phyloP scores from a whole-genome alignment of 306 rosid genomes.

The Vachellia collinsii region DNA sequence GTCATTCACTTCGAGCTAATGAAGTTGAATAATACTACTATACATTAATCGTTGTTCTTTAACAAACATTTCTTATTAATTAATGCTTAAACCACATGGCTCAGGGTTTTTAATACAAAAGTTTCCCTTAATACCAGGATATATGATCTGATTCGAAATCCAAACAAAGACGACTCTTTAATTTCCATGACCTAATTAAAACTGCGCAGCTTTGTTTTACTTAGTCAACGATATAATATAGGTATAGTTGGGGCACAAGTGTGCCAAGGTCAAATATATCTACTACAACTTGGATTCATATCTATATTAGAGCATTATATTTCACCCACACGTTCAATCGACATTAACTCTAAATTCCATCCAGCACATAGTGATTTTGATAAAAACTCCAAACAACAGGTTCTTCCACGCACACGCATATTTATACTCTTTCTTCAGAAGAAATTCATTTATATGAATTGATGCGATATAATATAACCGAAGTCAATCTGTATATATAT shows the following conservation, averaged over 20 bases:
- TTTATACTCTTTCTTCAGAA: background rate
- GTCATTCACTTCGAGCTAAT: background rate
- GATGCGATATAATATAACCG: background rate
- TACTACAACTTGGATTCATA: background rate
- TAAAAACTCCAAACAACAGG: background rate
- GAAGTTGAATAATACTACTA: background rate
- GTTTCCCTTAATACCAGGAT: background rate
- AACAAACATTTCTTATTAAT: background rate
- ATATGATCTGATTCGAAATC: background rate
- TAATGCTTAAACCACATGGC: background rate
- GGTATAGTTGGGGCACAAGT: background rate
- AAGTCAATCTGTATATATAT: background rate
- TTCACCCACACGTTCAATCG: background rate
- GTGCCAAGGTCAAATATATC: slow-evolving; percentile 21
- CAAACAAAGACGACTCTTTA: slow-evolving; percentile 1
- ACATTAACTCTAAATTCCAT: background rate
- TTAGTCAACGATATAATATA: slow-evolving; percentile 20
- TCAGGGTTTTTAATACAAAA: background rate
- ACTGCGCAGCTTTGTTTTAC: slow-evolving; percentile 44
- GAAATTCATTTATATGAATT: background rate
- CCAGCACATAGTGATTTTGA: background rate
- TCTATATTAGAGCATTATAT: background rate
- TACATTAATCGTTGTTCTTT: background rate
- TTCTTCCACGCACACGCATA: background rate
- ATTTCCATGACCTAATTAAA: background rate